Evolutionary conservation across 768 basidiomycete genomes (phyloP).

Genomic region (Russula ochroleuca): DNA sequence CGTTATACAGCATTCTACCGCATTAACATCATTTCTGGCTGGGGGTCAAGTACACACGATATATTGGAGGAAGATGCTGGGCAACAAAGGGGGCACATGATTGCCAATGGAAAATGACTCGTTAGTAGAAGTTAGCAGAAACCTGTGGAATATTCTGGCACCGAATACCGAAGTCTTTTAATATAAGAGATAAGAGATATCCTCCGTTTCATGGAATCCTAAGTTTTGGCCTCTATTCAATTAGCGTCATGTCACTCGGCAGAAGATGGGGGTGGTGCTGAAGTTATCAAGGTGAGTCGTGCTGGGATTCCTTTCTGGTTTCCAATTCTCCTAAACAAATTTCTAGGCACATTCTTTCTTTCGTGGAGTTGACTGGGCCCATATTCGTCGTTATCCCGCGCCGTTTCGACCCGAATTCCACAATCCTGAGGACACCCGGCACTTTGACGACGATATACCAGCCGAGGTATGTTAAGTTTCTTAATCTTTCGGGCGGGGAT

Average conservation of each 20-base stretch:
- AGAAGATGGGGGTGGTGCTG: constrained; percentile 92
- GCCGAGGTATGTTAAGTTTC: constrained; percentile 57
- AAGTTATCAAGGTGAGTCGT: constrained; percentile 72
- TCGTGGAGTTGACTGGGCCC: constrained; percentile 83
- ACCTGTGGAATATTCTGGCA: no score
- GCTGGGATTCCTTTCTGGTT: constrained; percentile 16
- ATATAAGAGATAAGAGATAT: no score
- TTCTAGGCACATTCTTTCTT: constrained; percentile 84
- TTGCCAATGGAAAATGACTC: no score
- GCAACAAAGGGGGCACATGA: no score
- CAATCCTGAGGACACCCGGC: constrained; percentile 82
- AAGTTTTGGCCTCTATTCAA: constrained; percentile 26
- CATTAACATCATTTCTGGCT: no score
- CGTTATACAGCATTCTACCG: no score
- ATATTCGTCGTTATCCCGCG: constrained; percentile 76
- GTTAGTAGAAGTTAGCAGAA: no score
- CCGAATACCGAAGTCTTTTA: no score
- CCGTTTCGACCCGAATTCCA: constrained; percentile 86
- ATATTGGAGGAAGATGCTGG: no score
- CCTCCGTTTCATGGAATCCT: background rate
- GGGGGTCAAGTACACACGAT: no score
- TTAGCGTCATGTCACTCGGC: constrained; percentile 88
- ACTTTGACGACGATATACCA: constrained; percentile 94
- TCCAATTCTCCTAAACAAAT: constrained; percentile 11
- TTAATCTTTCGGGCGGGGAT: constrained; percentile 8